Evolutionary conservation across 1,284 basidiomycete genomes (phyloP), one percentile per base, ranked within the genome.

Genomic region (Meripilus lineatus): DNA sequence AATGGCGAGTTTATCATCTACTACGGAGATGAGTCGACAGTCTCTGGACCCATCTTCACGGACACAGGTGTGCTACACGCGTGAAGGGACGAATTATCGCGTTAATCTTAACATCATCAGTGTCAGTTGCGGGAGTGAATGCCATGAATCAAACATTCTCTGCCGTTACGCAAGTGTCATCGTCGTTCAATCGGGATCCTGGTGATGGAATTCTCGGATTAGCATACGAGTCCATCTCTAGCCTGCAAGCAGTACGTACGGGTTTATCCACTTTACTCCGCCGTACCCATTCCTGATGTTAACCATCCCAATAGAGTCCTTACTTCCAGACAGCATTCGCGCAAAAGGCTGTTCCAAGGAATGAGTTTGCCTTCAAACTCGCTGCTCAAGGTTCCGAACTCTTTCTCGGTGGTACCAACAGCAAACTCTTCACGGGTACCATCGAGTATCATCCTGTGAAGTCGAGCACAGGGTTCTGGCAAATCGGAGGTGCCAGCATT

Each of bases 361-460:
- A 64, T 22, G 66, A 72, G 35, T 84, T 84, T 52, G 69, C 70
- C 21, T 73, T 86, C 58, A 75, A 77, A 47, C 68, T 85, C 32
- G 59, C 69, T 8, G 38, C 52, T 2, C 46, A 49, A 24, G 67
- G 66, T 4, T 71, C 73, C 17, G 72, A 79, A 54, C 72, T 87
- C 10, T 72, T 64, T 52, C 61, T 87, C 39, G 84, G 84, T 35
- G 81, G 77, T 8, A 62, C 66, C 0, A 64, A 79, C 53, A 50
- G 46, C 7, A 38, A 49, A 3, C 52, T 69, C 36, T 74, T 70
- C 55, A 65, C 54, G 14, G 74, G 60, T 45, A 47, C 47, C 17
- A 56, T 71, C 45, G 10, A 62, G 67, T 26, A 47, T 58, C 17
- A 60, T 60, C 21, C 63, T 74, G 4, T 66, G 65, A 4, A 30